These are phyloP conservation scores for Tuber indicum DNA, from an alignment of 495 filamentous ascomycete species.

Conservation along the genomic window DNA sequence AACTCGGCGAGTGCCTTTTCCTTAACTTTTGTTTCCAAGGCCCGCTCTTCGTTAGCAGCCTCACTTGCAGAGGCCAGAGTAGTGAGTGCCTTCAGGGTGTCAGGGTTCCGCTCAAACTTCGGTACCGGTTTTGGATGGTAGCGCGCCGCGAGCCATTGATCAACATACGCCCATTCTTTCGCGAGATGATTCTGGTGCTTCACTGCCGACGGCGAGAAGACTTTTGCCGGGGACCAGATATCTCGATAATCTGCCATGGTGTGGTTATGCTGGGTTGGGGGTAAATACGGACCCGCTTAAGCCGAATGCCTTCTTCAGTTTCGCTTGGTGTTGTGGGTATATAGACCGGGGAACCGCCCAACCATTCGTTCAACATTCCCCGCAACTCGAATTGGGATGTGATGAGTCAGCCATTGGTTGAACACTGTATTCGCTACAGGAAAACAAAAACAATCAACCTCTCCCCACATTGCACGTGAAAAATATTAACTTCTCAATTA, in stretches of 20 bases:
- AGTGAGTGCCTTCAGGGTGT: slow-evolving; percentile 70
- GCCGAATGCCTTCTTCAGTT: background rate
- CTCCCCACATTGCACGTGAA: too few relatives aligned
- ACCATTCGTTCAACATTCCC: too few relatives aligned
- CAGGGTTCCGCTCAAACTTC: slow-evolving; percentile 74
- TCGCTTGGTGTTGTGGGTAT: background rate
- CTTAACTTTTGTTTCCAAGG: slow-evolving; percentile 56
- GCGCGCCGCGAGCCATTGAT: slow-evolving; percentile 68
- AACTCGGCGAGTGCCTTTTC: slow-evolving; percentile 48
- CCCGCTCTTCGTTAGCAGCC: slow-evolving; percentile 67
- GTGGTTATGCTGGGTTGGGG: background rate
- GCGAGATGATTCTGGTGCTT: slow-evolving; percentile 58
- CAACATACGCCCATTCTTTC: slow-evolving; percentile 82
- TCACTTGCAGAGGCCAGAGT: slow-evolving; percentile 73
- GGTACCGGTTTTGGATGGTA: slow-evolving; percentile 58
- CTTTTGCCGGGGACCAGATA: slow-evolving; percentile 51
- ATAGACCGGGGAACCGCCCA: too few relatives aligned
- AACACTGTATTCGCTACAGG: too few relatives aligned
- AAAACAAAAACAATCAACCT: too few relatives aligned
- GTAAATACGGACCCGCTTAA: background rate
- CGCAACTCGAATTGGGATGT: too few relatives aligned
- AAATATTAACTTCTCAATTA: too few relatives aligned
- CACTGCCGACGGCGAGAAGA: slow-evolving; percentile 67
- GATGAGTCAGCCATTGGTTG: too few relatives aligned
- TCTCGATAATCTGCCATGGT: slow-evolving; percentile 50